Conservation (phyloP, 257 asterid species). For the Jasminum sambac region DNA sequence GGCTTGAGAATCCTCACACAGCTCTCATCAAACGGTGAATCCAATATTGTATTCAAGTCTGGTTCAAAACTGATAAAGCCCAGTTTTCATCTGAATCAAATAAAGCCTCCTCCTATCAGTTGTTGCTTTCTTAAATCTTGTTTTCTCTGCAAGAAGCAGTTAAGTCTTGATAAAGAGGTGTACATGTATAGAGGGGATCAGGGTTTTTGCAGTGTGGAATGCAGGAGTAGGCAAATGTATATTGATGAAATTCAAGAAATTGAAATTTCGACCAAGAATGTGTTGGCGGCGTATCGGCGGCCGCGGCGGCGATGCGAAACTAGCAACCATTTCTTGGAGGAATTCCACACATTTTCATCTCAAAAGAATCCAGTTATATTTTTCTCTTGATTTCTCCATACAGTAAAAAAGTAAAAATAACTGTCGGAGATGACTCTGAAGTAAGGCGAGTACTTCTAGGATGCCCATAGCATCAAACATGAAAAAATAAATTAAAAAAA, state of each 20-base stretch:
- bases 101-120: neutral
- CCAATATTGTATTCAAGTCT: neutral
- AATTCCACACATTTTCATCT: neutral
- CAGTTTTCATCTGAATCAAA: slow-evolving; percentile 4
- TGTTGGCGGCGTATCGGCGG: neutral
- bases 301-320: neutral
- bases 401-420: too few species aligned
- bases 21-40: neutral
- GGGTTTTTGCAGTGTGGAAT: slow-evolving; percentile 10
- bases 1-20: neutral
- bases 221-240: slow-evolving; percentile 1
- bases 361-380: neutral
- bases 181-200: slow-evolving; percentile 33
- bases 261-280: neutral
- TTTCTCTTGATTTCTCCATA: neutral
- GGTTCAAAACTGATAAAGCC: neutral
- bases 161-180: slow-evolving; percentile 36
- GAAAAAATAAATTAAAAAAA: too few species aligned
- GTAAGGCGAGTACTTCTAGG: too few species aligned
- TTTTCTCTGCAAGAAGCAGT: slow-evolving; percentile 25
- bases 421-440: too few species aligned
- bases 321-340: neutral
- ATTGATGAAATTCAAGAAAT: neutral
- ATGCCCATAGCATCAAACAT: too few species aligned
- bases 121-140: slow-evolving; percentile 36